phyloP scores from a whole-genome alignment of 1,139 yeast species.

The Scheffersomyces parashehatae region DNA sequence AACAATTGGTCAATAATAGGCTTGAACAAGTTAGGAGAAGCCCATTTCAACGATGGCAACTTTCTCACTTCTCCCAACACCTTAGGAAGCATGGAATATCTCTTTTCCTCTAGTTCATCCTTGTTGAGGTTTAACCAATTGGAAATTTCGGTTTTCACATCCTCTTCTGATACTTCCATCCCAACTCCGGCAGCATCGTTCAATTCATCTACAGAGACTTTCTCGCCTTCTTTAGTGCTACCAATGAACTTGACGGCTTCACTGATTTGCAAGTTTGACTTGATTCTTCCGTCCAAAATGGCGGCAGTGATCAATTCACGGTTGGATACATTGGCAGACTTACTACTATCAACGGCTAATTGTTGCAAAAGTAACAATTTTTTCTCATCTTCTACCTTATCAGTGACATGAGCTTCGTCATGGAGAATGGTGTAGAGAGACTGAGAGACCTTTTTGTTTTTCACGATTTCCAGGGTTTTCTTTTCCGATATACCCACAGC shows the following conservation, averaged over 20 bases:
- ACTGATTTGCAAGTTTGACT: constrained; percentile 68
- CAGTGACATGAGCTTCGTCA: constrained; percentile 33
- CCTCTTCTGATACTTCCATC: constrained; percentile 62
- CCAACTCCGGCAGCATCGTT: constrained; percentile 81
- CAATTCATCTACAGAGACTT: constrained; percentile 42
- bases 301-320: constrained; percentile 58
- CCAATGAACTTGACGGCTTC: constrained; percentile 80
- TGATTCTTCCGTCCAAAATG: constrained; percentile 63
- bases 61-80: constrained; percentile 76
- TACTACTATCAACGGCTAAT: constrained; percentile 63
- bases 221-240: constrained; percentile 40
- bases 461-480: constrained; percentile 70
- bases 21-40: constrained; percentile 81
- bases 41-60: constrained; percentile 83
- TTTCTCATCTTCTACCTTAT: constrained; percentile 37
- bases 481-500: constrained; percentile 71
- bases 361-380: constrained; percentile 68
- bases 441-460: constrained; percentile 79
- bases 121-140: constrained; percentile 60
- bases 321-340: constrained; percentile 43
- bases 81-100: constrained; percentile 77
- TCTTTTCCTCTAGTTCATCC: constrained; percentile 59
- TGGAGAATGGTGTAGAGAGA: constrained; percentile 63
- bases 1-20: constrained; percentile 81
- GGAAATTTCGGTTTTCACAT: constrained; percentile 59